Base-by-base conservation (phyloP, 441 rosid genomes). In the Arabidopsis lyrata region DNA sequence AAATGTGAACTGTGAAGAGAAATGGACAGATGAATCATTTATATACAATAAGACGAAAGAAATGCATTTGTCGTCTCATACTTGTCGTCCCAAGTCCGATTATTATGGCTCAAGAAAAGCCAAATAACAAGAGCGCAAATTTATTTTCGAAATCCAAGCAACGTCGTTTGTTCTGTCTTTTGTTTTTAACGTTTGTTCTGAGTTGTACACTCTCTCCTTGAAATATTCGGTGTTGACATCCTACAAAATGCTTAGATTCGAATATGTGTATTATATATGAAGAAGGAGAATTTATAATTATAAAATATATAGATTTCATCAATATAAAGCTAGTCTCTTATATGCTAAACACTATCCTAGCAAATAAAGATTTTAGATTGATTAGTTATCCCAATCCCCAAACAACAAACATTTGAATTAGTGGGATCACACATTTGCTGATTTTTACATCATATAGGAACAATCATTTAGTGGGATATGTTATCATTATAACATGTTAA, bases 211-310 rank as follows among this genome's bases (percentile, higher is more conserved):
- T 56, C 64, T 71, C 75, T 39, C 52, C 68, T 39, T 73, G 59
- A 36, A 66, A 38, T 74, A 74, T 57, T 74, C 77, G 53, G 34
- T 74, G 66, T 66, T 66, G 71, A 73, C 77, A 65, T 73, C 39
- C 71, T 35, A 66, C 29, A 66, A 66, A 74, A 66, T 24, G 62
- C 50, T 67, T 62, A 45, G 32, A 59, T 66, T 66, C 53, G 35
- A 58, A 66, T 38, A 63, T 34, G 38, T 59, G 38, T 59, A 27
- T 35, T 64, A 36, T 35, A 61, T 18, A 58, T 49, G 41, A 8
- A 16, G 7, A 13, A 3, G 31, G 31, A 29, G 31, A 29, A 24
- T 3, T 34, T 44, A 12, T 20, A 5, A 44, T 18, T 8, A 2
- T 29, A 48, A 35, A 7, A 14, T 12, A 6, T 18, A 32, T 57